Evolutionary conservation across 352 stramenopile species (phyloP), one percentile per base, ranked within the genome.

Genomic region (Thraustochytrium sp.): DNA sequence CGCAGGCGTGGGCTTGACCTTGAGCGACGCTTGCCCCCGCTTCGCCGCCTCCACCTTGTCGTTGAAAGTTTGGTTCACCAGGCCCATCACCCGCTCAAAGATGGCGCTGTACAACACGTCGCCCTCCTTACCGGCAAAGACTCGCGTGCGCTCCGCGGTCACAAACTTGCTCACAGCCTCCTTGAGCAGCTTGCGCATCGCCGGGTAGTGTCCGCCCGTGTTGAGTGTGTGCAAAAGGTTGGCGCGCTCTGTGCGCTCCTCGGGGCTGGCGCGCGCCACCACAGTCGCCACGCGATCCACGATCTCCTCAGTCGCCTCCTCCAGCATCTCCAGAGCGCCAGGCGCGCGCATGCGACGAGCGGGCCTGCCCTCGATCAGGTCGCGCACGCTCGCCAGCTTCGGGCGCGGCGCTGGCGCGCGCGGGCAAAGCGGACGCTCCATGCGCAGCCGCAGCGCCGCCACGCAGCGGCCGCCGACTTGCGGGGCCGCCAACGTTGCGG

Each of bases 51-150:
- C 53, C 1, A 80, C 23, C 31, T 80, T 80, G 29, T 65, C 34
- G 51, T 80, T 80, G 23, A 80, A 72, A 5, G 48, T 42, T 16
- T 48, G 68, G 53, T 80, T 46, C 0, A 80, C 11, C 13, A 61
- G 26, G 23, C 13, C 46, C 1, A 80, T n/a, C 9, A 29, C 46
- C 13, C 42, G 18, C 68, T 80, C 68, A 38, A 40, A 80, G 2
- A 80, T 29, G 3, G 48, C 34, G 38, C 68, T 72, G 51, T 80
- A 80, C 2, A 80, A 26, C 63, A 51, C 53, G 31, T 80, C 68
- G 18, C 68, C 68, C n/a, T 80, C 38, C 4, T 31, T 5, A 23
- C 62, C 37, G 23, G 13, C 26, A 44, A 72, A 72, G 9, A 48
- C 37, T 8, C 40, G 36, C 4, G 4, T 4, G 23, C 37, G 29